A percentile compares a stretch with the other conserved stretches of the same genome.
Conservation (phyloP, 345 rosid species). For the Citrus reticulata region DNA sequence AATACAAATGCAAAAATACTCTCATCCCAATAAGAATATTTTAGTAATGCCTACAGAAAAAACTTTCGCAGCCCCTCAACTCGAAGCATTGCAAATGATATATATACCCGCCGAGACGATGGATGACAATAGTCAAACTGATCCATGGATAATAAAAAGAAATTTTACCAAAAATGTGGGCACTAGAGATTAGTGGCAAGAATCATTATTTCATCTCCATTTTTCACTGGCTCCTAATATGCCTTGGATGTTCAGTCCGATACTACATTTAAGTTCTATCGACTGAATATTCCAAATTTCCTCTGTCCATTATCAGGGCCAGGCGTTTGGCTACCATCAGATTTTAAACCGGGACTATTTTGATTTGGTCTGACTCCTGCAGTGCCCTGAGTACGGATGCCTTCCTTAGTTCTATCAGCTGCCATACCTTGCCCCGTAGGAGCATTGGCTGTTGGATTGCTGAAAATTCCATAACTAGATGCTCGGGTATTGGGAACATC, state of each 20-base stretch:
- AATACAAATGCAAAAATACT: not conserved
- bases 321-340: slow-evolving; percentile 6
- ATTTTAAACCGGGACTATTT: slow-evolving; percentile 3
- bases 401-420: slow-evolving; percentile 3
- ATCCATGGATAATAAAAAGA: not conserved
- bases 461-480: slow-evolving; percentile 59
- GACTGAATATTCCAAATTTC: slow-evolving; percentile 30
- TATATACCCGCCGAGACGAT: not conserved
- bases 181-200: not conserved
- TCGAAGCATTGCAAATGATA: not conserved
- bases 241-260: not conserved
- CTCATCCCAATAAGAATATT: not conserved
- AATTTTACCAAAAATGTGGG: not conserved
- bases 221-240: not conserved
- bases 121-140: not conserved
- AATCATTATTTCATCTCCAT: not conserved
- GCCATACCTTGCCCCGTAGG: slow-evolving; percentile 19
- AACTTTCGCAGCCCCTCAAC: not conserved
- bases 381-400: not conserved
- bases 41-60: not conserved
- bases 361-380: slow-evolving; percentile 9
- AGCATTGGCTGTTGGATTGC: slow-evolving; percentile 27
- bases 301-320: slow-evolving; percentile 11
- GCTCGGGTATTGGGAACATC: slow-evolving; percentile 14
- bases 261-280: slow-evolving; percentile 6